These are phyloP conservation scores for Sordariomycetes sp. DNA, from an alignment of 2,329 filamentous ascomycete species.

Conservation along the genomic window DNA sequence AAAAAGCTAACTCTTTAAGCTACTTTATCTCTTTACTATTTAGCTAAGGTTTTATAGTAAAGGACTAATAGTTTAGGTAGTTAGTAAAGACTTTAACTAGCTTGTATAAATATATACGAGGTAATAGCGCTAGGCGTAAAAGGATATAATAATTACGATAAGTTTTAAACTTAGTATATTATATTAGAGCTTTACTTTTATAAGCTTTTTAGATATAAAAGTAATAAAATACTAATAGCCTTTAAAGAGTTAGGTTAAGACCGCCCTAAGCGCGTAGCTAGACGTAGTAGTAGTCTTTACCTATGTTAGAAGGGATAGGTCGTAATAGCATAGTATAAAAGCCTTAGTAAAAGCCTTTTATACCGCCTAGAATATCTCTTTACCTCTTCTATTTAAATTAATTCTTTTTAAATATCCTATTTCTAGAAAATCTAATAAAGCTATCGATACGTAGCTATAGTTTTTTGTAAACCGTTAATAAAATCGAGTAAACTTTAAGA, in stretches of 20 bases:
- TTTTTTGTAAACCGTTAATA: neutral
- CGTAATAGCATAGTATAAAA: no score
- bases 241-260: no score
- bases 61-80: no score
- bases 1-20: neutral
- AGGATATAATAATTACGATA: neutral
- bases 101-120: neutral
- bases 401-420: neutral
- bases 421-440: neutral
- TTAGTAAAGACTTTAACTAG: no score
- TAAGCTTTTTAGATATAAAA: no score
- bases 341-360: no score
- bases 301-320: no score
- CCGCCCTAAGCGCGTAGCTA: neutral
- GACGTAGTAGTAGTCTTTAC: neutral
- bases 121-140: neutral
- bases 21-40: neutral
- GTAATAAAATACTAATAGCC: no score
- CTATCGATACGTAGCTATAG: neutral
- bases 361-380: no score
- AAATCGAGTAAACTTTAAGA: neutral
- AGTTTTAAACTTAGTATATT: neutral
- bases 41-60: neutral
- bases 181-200: no score
- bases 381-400: neutral